Conservation (phyloP, 2,329 filamentous ascomycete species). For the Nemania serpens region DNA sequence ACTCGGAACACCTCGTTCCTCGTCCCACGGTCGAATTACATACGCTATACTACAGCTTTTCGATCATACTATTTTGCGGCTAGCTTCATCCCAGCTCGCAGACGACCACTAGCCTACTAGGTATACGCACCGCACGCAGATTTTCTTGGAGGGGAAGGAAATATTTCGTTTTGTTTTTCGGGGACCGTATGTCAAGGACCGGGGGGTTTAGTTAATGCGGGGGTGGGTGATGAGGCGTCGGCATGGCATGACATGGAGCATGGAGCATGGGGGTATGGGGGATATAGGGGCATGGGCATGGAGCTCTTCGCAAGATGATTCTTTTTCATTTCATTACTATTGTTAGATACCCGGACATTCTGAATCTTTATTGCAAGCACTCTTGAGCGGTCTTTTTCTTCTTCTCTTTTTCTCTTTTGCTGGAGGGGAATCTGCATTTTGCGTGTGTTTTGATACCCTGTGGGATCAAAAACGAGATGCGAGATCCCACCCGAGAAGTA, state of each 20-base stretch:
- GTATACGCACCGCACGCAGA: neutral
- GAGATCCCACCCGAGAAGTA: no score
- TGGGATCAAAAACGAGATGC: no score
- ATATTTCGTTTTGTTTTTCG: slow-evolving; percentile 6
- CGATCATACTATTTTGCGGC: slow-evolving; percentile 2
- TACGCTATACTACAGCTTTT: slow-evolving; percentile 2
- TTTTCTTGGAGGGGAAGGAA: neutral
- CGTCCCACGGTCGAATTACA: neutral
- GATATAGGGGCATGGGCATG: neutral
- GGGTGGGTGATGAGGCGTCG: slow-evolving; percentile 14
- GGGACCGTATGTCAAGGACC: neutral
- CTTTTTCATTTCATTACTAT: neutral
- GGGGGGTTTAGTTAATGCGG: no score
- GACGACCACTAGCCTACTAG: neutral
- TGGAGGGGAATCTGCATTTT: no score
- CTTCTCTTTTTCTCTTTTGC: no score
- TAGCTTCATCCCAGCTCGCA: neutral
- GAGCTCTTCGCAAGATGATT: slow-evolving; percentile 13
- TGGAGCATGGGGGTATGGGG: neutral
- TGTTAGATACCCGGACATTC: slow-evolving; percentile 30
- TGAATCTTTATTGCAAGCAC: neutral
- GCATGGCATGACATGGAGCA: slow-evolving; percentile 2
- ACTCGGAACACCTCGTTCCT: neutral
- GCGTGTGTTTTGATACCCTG: no score
- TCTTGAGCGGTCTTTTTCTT: neutral